These are phyloP conservation scores for Logfia minima DNA, from an alignment of 129 eudicot genomes.

Conservation along the genomic window DNA sequence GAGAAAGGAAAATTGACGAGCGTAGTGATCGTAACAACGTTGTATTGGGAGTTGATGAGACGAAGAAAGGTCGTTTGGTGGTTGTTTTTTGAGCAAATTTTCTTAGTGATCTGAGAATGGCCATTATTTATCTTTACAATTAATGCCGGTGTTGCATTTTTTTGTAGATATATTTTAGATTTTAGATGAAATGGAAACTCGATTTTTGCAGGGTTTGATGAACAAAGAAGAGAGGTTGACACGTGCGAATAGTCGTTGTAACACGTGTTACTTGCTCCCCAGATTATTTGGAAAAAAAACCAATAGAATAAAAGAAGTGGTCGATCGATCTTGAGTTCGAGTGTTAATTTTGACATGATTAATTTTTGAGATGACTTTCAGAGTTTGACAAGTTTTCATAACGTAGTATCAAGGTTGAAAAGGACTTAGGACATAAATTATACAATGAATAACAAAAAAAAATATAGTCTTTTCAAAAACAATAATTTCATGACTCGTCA, in stretches of 20 bases:
- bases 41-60: conserved; percentile 34
- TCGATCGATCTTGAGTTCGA: too few species aligned
- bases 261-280: conserved; percentile 21
- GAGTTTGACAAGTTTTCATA: too few species aligned
- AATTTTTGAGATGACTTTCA: too few species aligned
- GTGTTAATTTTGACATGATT: too few species aligned
- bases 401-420: too few species aligned
- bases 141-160: conserved; percentile 26
- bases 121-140: conserved; percentile 37
- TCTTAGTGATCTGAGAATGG: conserved; percentile 60
- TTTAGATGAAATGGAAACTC: background rate
- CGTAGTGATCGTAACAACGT: conserved; percentile 23
- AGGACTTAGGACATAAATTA: too few species aligned
- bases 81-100: conserved; percentile 42
- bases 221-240: conserved; percentile 12
- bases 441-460: too few species aligned
- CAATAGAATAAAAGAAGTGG: too few species aligned
- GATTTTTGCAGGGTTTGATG: conserved; percentile 26
- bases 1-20: conserved; percentile 35
- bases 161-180: background rate
- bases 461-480: too few species aligned
- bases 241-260: conserved; percentile 5
- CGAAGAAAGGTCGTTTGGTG: conserved; percentile 35
- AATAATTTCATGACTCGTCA: too few species aligned
- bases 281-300: background rate